Evolutionary conservation across 2,329 filamentous ascomycete species (phyloP), one percentile per base, ranked within the genome.

Genomic region (Annulohypoxylon truncatum): DNA sequence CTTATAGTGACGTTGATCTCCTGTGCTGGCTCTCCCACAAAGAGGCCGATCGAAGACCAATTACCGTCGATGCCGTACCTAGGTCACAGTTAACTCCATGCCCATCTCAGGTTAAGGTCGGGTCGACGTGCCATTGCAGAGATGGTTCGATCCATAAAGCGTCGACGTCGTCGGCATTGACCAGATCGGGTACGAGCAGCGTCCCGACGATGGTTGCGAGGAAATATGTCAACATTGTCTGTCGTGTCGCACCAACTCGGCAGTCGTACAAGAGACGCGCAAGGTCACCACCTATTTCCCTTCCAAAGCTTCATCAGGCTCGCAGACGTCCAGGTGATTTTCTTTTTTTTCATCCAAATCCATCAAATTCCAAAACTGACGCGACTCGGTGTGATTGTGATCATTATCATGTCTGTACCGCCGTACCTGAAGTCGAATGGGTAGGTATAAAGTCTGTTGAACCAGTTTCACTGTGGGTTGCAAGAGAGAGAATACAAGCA

Each of bases 11-110:
- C 83, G 69, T 86, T 84, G 31, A 88, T 80, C 59, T 80, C 78
- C 73, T 87, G 84, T 22, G 77, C 75, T 12, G 87, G 85, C 26
- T 75, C 72, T 47, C 75, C 75, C 33, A 77, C 82, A 71, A 80
- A 85, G 64, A 94, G 81, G 10, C 82, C 82, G 69, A 92, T 87
- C 5, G 90, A 87, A 13, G 90, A 93, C 92, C 92, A 94, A 67
- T 84, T 84, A 8, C 90, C 90, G 75, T 92, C 90, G 46, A 76
- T 72, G 10, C 76, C 76, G 60, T 77, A 74, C 76, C 76, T 77
- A 67, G 22, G 38, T 56, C 47, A 72, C 44, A 59, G 64, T 76
- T 74, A 74, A 69, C 29, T 58, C 42, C 44, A 55, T 48, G 55
- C 51, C n/a, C 67, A 48, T 26, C 20, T 10, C 15, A 50, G 47